Evolutionary conservation across 129 eudicot genomes (phyloP), one percentile per base, ranked within the genome.

Genomic region (Apium graveolens): DNA sequence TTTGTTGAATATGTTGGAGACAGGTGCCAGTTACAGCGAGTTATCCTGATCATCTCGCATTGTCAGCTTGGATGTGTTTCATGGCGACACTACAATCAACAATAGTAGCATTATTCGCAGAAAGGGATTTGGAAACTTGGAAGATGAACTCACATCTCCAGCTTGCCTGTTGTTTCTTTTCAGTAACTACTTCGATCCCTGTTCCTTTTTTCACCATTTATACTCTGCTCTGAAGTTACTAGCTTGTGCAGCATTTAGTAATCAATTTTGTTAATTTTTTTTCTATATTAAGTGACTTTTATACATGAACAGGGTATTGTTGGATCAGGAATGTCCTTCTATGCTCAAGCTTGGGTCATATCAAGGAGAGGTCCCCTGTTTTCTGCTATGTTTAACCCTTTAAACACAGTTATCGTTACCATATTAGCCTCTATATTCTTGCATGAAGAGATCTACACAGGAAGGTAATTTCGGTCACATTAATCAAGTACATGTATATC

Each of bases 331-430:
- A 45, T 89, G 57, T 82, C 91, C 6, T 85, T 91, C 86, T 91
- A 91, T 74, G 93, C 86, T 20, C 98, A 93, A 89, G 88, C 98
- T 2, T 93, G 98, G 98, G 87, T 90, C 53, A 83, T 91, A 31
- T 81, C 89, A 51, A 88, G 74, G 78, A 85, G 91, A 78, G 98
- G 98, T 11, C 96, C 97, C 39, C 86, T 93, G 72, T 93, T 86
- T 72, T 91, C 97, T 5, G 98, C 98, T 8, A 86, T 91, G 97
- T 93, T 91, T 86, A 88, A 84, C 74, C 98, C 97, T 63, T 82
- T 93, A 57, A 75, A 80, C 85, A 91, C 98, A 0, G 90, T 93
- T 5, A 82, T 93, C 8, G 92, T 87, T n/a, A 83, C 98, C 73
- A 37, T 91, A 46, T 80, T 89, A 3, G 97, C 96, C 42, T 81